Percentiles rank a stretch among this genome's conserved stretches.
phyloP scores from a whole-genome alignment of 768 basidiomycete genomes.

The Infundibulicybe gibba region DNA sequence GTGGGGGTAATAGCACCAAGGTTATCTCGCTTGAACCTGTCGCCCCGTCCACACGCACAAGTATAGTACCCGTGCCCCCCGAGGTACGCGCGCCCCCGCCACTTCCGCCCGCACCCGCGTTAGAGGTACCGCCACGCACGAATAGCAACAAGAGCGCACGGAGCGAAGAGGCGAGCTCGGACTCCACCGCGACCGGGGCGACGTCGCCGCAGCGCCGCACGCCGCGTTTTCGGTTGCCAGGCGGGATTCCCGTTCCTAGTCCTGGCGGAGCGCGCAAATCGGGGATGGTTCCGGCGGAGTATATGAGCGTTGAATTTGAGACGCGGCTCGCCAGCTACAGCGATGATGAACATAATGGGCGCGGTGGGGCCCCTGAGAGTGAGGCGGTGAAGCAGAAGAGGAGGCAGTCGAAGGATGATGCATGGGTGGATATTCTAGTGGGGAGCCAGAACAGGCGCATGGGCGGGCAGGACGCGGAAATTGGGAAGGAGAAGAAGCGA shows the following conservation, averaged over 20 bases:
- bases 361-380: conserved; percentile 40
- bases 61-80: conserved; percentile 10
- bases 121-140: conserved; percentile 12
- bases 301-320: conserved; percentile 80
- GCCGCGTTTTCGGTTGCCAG: conserved; percentile 58
- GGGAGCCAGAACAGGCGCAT: conserved; percentile 50
- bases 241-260: conserved; percentile 48
- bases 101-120: conserved; percentile 12
- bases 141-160: conserved; percentile 9
- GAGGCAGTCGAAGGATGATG: conserved; percentile 58
- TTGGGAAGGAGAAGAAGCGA: conserved; percentile 28
- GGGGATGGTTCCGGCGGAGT: conserved; percentile 65
- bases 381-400: conserved; percentile 43
- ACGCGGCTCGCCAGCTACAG: conserved; percentile 70
- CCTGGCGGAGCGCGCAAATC: conserved; percentile 46
- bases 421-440: conserved; percentile 87
- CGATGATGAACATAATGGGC: conserved; percentile 43
- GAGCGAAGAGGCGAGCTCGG: conserved; percentile 31
- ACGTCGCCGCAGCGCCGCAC: conserved; percentile 32
- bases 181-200: conserved; percentile 24
- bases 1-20: conserved; percentile 46
- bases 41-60: background rate
- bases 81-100: conserved; percentile 15
- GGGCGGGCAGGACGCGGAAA: conserved; percentile 57
- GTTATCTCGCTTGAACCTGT: conserved; percentile 32